Base-by-base conservation (phyloP, 306 rosid species). In the Acacia acuminata region DNA sequence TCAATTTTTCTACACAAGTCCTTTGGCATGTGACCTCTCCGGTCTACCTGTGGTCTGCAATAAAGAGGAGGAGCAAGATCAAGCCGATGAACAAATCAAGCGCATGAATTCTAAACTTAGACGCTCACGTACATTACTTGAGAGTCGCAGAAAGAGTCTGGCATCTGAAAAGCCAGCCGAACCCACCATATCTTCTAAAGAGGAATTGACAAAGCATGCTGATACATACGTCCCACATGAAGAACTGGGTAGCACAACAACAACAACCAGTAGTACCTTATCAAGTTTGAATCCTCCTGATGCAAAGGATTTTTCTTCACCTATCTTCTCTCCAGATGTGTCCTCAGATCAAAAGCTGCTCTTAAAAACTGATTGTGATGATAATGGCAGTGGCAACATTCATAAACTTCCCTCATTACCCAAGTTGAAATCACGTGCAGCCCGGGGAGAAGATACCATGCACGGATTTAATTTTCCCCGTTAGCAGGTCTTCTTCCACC, bases 1-100 rank as follows among this genome's bases (percentile, higher is more conserved):
- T 82, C 89, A 94, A 97, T 94, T 95, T 86, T 95, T 95, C 90
- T 79, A 32, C 86, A 71, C 91, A 25, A 90, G 85, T 82, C 98
- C 98, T 53, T 81, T 93, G 86, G 92, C 97, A 3, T 93, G 97
- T 45, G 88, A 85, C 72, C 93, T 88, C 40, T 92, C 94, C 10
- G 98, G 89, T 74, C 82, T 93, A n/a, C 98, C 98, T 64, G 80
- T 81, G 58, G 77, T 91, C 82, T 44, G 76, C 85, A 73, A 75
- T 14, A 71, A 82, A 81, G 91, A 88, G 2, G 93, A 89, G 43
- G 90, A 87, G 81, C 71, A 27, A 56, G 71, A 87, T 71, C 90
- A 74, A 81, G 86, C 88, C 67, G 87, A 84, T 43, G 94, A 90
- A 79, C 91, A 82, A 71, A 92, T 85, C 81, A 94, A 88, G 88